Evolutionary conservation across 2,329 filamentous ascomycete genomes (phyloP).

Genomic region (Coniochaeta sp.): DNA sequence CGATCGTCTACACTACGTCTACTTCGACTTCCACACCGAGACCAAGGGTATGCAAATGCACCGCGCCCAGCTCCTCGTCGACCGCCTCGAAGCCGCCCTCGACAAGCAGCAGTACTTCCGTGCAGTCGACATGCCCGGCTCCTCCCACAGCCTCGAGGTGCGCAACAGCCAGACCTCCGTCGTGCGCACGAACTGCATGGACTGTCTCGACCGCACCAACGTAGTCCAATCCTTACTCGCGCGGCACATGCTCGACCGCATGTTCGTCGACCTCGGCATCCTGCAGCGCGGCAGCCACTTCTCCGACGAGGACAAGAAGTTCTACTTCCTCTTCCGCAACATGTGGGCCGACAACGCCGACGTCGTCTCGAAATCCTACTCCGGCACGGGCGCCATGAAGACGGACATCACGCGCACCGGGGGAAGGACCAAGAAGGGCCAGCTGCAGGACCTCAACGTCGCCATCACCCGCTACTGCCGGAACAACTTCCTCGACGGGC

Average conservation of each 20-base stretch:
- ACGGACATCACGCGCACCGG: slow-evolving; percentile 96
- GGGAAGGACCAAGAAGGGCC: slow-evolving; percentile 76
- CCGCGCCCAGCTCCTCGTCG: slow-evolving; percentile 77
- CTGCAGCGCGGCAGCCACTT: slow-evolving; percentile 71
- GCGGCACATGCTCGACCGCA: slow-evolving; percentile 79
- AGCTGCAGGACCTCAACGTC: slow-evolving; percentile 80
- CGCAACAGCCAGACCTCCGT: slow-evolving; percentile 79
- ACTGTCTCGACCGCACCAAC: slow-evolving; percentile 95
- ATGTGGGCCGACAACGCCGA: slow-evolving; percentile 98
- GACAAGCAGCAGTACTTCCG: slow-evolving; percentile 85
- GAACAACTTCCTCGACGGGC: slow-evolving; percentile 94
- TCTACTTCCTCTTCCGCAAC: slow-evolving; percentile 91
- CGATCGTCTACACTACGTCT: slow-evolving; percentile 88
- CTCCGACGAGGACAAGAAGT: slow-evolving; percentile 66
- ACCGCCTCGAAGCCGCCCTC: slow-evolving; percentile 71
- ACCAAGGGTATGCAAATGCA: slow-evolving; percentile 95
- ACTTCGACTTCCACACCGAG: slow-evolving; percentile 98
- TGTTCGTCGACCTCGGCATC: slow-evolving; percentile 78
- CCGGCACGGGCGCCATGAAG: slow-evolving; percentile 94
- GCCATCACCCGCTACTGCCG: slow-evolving; percentile 82
- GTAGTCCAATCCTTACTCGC: slow-evolving; percentile 97
- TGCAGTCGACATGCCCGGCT: slow-evolving; percentile 75
- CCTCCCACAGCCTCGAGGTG: slow-evolving; percentile 69
- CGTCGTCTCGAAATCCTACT: slow-evolving; percentile 86
- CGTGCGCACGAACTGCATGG: slow-evolving; percentile 98